phyloP scores from a whole-genome alignment of 2,329 filamentous ascomycete genomes.

The Pseudogymnoascus sp. region DNA sequence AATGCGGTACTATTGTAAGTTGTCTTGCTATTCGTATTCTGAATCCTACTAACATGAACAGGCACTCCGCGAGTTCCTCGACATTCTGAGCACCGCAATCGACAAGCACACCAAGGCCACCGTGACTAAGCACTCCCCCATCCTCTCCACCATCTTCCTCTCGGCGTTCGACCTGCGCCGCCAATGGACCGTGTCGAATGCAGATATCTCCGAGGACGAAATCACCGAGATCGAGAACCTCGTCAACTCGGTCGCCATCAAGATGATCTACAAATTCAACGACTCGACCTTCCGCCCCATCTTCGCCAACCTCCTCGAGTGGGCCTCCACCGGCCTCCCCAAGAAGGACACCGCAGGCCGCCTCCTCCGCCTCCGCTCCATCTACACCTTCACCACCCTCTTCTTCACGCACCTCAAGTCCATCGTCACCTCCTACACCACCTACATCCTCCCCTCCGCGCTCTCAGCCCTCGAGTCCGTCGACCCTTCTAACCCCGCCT shows the following conservation, averaged over 20 bases:
- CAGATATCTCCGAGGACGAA: constrained; percentile 34
- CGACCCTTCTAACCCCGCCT: constrained; percentile 37
- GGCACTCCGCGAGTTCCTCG: constrained; percentile 60
- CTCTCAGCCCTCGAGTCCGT: constrained; percentile 49
- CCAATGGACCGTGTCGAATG: constrained; percentile 38
- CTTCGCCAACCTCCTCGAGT: constrained; percentile 79
- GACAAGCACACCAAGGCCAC: constrained; percentile 69
- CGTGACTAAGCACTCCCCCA: constrained; percentile 64
- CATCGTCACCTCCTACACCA: constrained; percentile 86
- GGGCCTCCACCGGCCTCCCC: constrained; percentile 54
- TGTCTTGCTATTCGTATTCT: not conserved
- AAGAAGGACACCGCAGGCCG: constrained; percentile 53
- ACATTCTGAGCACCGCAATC: constrained; percentile 61
- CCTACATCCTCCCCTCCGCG: constrained; percentile 71
- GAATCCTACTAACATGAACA: constrained; percentile 26
- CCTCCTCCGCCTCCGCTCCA: constrained; percentile 57
- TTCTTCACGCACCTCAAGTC: constrained; percentile 87
- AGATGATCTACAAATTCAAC: constrained; percentile 95
- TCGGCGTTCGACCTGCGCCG: constrained; percentile 57
- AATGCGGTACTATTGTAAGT: constrained; percentile 53
- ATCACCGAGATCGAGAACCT: constrained; percentile 53
- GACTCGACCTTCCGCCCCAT: constrained; percentile 88
- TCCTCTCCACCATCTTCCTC: constrained; percentile 58
- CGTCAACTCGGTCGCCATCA: constrained; percentile 64
- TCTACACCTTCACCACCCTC: constrained; percentile 70